Evolutionary conservation across 1,139 yeast genomes (phyloP).

Genomic region (Trichomonascaceae sp.): DNA sequence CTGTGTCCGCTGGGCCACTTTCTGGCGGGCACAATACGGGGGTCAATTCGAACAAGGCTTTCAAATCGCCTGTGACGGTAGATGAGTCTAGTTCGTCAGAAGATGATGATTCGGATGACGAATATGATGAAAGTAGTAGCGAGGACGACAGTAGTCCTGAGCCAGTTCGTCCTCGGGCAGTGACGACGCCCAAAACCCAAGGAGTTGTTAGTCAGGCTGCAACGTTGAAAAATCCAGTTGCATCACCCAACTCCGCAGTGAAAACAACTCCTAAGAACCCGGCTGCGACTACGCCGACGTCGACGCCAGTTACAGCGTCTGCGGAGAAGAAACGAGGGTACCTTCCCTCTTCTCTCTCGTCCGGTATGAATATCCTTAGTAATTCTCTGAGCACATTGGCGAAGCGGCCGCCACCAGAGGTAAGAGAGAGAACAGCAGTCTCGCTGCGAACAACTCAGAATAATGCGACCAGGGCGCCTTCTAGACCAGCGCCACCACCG

Average conservation of each 20-base stretch:
- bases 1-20: background rate
- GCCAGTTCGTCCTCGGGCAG: conserved; percentile 18
- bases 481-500: background rate
- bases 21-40: too few species aligned
- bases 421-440: conserved; percentile 2
- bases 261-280: background rate
- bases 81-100: background rate
- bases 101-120: conserved; percentile 10
- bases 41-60: background rate
- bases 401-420: conserved; percentile 4
- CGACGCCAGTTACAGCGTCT: conserved; percentile 1
- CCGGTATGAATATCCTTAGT: background rate
- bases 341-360: background rate
- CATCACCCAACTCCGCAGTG: background rate
- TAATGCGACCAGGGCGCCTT: background rate
- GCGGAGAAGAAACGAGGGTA: background rate
- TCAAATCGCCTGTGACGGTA: background rate
- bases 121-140: conserved; percentile 14
- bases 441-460: background rate
- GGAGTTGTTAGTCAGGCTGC: background rate
- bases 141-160: conserved; percentile 15
- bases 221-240: background rate
- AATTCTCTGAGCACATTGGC: conserved; percentile 11
- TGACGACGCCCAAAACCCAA: conserved; percentile 14
- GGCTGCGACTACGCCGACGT: background rate